Evolutionary conservation across 2,329 filamentous ascomycete genomes (phyloP).

Genomic region (Pseudogymnoascus sp.): DNA sequence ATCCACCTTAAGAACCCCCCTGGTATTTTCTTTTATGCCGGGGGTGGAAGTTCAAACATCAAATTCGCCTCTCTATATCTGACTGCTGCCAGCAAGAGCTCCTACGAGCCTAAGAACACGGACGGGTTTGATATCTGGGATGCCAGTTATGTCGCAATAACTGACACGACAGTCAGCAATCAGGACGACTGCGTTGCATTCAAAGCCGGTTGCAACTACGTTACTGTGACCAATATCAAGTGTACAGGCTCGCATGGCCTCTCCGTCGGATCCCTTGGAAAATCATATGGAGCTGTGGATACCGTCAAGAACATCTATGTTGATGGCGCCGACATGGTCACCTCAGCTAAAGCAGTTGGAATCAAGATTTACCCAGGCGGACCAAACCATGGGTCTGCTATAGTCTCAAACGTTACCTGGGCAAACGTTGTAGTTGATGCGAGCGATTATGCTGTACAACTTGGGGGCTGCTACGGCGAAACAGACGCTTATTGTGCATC

Average conservation of each 20-base stretch:
- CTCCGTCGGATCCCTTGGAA: slow-evolving; percentile 40
- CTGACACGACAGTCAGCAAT: too few species aligned
- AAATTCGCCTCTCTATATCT: too few species aligned
- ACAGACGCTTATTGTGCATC: slow-evolving; percentile 15
- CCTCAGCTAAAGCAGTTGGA: slow-evolving; percentile 37
- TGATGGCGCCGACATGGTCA: slow-evolving; percentile 33
- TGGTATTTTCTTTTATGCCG: too few species aligned
- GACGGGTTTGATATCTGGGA: too few species aligned
- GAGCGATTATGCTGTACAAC: slow-evolving; percentile 38
- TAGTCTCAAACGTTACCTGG: slow-evolving; percentile 37
- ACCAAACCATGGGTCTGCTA: slow-evolving; percentile 29
- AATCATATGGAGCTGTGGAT: slow-evolving; percentile 28
- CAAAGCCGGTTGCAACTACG: slow-evolving; percentile 25
- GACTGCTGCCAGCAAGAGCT: too few species aligned
- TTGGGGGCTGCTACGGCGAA: slow-evolving; percentile 37
- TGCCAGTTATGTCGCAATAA: too few species aligned
- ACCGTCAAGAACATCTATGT: slow-evolving; percentile 38
- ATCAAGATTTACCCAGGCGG: slow-evolving; percentile 40
- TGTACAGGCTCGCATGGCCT: slow-evolving; percentile 42
- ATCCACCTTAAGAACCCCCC: too few species aligned
- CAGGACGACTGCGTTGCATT: background rate
- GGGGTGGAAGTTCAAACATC: too few species aligned
- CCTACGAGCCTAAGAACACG: too few species aligned
- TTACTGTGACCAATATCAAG: slow-evolving; percentile 35
- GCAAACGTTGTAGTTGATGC: slow-evolving; percentile 31